Evolutionary conservation across 148 eudicot species (phyloP), one percentile per base, ranked within the genome.

Genomic region (Silene uniflora): DNA sequence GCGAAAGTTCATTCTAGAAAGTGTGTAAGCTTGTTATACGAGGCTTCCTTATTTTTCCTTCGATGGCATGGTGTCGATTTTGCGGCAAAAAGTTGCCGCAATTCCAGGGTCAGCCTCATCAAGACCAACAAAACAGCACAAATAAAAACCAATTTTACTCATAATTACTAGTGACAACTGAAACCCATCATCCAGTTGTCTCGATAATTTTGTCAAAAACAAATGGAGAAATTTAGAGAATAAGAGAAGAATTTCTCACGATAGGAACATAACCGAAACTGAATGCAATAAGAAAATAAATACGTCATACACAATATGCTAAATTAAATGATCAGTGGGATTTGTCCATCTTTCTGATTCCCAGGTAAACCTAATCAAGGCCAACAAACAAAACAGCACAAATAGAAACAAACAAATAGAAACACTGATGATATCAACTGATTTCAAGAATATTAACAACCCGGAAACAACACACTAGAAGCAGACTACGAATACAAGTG

Each of bases 361-460:
- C 18, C 17, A 25, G 19, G 68, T 64, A 3, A 65, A 9, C 69
- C 5, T 62, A 23, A 11, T n/a, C 46, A 65, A 65, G 69, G 16
- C 19, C 44, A 65, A 29, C 19, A 29, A 29, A 14, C 42, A 29
- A 14, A 14, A 65, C 21, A 65, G 46, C 44, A 27, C 11, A 65
- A 29, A 27, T 0, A 16, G 46, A 29, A 65, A 29, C 21, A 32
- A 65, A 16, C 68, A 14, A 64, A 29, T 25, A 27, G 44, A 64
- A 64, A 17, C 68, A 32, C 68, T 13, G 42, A 64, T 58, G 7
- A 11, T 6, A 25, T 64, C 42, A 69, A 69, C 83, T 76, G 84
- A 85, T 86, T 75, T 80, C 88, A 82, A 79, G 75, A 82, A 87
- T 86, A 88, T 85, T 69, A 81, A 86, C 94, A 87, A 88, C 84